Evolutionary conservation across 805 yeast species (phyloP), one percentile per base, ranked within the genome.

Genomic region (Saccharomycopsis javanensis): DNA sequence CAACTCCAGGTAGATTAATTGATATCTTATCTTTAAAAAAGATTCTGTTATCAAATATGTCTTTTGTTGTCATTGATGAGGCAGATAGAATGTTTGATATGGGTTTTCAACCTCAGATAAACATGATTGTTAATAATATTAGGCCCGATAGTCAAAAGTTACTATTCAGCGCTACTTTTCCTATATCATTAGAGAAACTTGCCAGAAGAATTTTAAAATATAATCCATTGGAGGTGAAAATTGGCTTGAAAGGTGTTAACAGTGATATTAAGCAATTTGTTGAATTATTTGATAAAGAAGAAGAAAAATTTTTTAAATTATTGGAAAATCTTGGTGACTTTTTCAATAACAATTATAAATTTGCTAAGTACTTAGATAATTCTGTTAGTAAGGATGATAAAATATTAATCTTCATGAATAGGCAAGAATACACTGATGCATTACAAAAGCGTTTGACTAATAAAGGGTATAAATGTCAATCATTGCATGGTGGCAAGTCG

Each of bases 41-140:
- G 5, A 71, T 74, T 30, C 72, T 91, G 48, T 33, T 58, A 31
- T 11, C 28, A 16, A n/a, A 20, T 8, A 82, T 86, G 5, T 83
- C 96, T 0, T 89, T 84, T 68, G 76, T 89, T n/a, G 95, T 91
- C 0, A 72, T 94, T 59, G 99, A 94, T 68, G 99, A 94, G 67
- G 97, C 98, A 1, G 99, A 94, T 69, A 72, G 99, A 61, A 83
- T 94, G 86, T 92, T 92, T 72, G 99, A 94, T 68, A 74, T 94
- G 79, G 99, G 99, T 1, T 94, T 94, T 71, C 98, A 89, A 64
- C 98, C 99, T 0, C 99, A 94, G 67, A 89, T 94, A 3, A 82
- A 79, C 63, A 88, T 88, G 64, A 85, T 94, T 23, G 75, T 90
- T 66, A 75, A 79, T 15, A 85, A 86, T 37, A 76, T 88, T 2